Conservation (phyloP, 176 grass and related monocot species). For the Musa beccarii region DNA sequence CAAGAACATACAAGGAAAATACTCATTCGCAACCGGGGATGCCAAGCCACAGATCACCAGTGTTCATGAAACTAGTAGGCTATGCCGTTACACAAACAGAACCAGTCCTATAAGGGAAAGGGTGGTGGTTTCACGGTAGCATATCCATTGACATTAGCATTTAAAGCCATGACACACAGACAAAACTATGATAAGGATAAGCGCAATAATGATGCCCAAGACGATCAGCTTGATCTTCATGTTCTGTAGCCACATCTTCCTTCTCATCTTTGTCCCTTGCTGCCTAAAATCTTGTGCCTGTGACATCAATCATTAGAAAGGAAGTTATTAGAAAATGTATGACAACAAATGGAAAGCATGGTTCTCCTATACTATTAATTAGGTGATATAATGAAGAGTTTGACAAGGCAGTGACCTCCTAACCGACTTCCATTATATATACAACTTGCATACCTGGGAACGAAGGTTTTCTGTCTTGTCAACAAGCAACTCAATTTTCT, state of each 20-base stretch:
- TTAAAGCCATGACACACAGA: conserved; percentile 58
- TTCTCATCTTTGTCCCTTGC: conserved; percentile 34
- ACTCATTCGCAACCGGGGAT: background rate
- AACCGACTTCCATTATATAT: background rate
- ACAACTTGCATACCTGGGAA: conserved; percentile 30
- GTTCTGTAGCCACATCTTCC: conserved; percentile 90
- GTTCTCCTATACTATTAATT: background rate
- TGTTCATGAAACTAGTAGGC: background rate
- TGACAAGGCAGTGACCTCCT: too few species aligned
- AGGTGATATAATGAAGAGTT: too few species aligned
- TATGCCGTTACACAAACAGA: conserved; percentile 14
- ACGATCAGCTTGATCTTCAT: conserved; percentile 88
- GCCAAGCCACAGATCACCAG: background rate
- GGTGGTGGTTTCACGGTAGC: background rate
- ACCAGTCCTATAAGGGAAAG: background rate
- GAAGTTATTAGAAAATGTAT: background rate
- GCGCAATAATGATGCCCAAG: conserved; percentile 39
- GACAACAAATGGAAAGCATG: background rate
- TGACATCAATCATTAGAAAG: background rate
- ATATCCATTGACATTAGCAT: conserved; percentile 18
- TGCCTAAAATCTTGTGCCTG: conserved; percentile 65
- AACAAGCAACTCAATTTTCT: conserved; percentile 49
- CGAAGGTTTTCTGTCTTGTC: conserved; percentile 55
- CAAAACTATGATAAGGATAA: conserved; percentile 72
- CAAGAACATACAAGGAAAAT: background rate